Percentiles rank a stretch among this genome's conserved stretches.
These are phyloP conservation scores for Triticum aestivum DNA, from an alignment of 176 grass and related monocot genomes.

Conservation along the genomic window IWGSC_CS_RefSeq_v2.1 NC_057809.1:15130589-15131088, in stretches of 20 bases:
- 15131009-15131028: no score
- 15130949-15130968: background rate
- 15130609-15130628: background rate
- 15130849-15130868: background rate
- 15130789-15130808: background rate
- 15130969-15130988: background rate
- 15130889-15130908: background rate
- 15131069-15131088: no score
- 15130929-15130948: background rate
- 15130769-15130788: background rate
- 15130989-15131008: background rate
- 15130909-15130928: background rate
- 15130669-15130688: background rate
- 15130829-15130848: background rate
- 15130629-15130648: background rate
- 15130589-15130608: background rate
- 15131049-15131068: no score
- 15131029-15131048: no score
- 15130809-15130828: background rate
- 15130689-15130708: background rate
- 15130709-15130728: rapidly evolving
- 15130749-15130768: background rate
- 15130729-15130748: background rate
- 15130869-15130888: background rate
- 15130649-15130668: background rate